phyloP scores from a whole-genome alignment of 441 rosid genomes.

The Erysimum cheiri region DNA sequence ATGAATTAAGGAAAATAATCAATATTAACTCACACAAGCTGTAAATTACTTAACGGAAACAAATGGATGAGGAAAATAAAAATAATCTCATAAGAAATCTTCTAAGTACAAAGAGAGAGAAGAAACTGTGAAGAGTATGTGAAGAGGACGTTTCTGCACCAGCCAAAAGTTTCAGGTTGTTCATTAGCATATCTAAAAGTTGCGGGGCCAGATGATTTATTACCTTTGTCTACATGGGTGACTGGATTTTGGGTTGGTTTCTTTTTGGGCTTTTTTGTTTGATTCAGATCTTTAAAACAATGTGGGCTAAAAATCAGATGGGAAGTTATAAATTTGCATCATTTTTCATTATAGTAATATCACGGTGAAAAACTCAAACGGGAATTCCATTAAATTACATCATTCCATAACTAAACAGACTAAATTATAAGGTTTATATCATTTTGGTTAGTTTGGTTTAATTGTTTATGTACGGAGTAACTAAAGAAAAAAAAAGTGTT shows the following conservation, averaged over 20 bases:
- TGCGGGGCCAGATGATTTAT: background rate
- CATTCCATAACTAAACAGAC: too few species aligned
- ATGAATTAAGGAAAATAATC: background rate
- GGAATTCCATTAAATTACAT: too few species aligned
- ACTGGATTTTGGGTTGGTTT: conserved; percentile 14
- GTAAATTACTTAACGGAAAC: background rate
- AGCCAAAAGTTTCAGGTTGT: conserved; percentile 15
- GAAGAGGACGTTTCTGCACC: conserved; percentile 5
- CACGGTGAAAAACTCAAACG: background rate
- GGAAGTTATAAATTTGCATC: background rate
- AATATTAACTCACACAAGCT: background rate
- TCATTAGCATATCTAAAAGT: background rate
- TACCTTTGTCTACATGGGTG: background rate
- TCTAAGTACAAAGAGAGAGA: background rate
- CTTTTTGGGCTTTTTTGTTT: conserved; percentile 29
- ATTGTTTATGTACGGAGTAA: background rate
- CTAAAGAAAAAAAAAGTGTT: background rate
- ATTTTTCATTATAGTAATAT: background rate
- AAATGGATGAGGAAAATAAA: background rate
- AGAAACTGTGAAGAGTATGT: too few species aligned
- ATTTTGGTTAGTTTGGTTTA: background rate
- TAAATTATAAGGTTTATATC: background rate
- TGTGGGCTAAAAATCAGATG: conserved; percentile 4
- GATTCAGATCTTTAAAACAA: background rate
- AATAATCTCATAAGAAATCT: background rate